These are phyloP conservation scores for Lodderomyces pseudojiufengensis DNA, from an alignment of 1,139 yeast species.

Conservation along the genomic window DNA sequence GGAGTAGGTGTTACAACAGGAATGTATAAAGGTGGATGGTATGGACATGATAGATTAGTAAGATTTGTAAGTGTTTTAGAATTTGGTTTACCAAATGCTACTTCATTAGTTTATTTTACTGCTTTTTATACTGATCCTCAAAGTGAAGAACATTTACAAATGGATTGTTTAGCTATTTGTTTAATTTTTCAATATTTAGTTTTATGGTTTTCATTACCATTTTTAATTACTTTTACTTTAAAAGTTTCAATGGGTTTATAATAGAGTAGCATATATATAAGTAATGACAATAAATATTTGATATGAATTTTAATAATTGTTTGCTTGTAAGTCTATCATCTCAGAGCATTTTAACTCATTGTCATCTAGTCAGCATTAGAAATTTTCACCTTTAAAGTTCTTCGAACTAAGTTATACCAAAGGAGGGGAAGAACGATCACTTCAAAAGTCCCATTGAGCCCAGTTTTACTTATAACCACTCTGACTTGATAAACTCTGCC, in stretches of 20 bases:
- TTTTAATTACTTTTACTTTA: conserved; percentile 56
- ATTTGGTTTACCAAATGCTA: conserved; percentile 83
- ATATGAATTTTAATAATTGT: too few species aligned
- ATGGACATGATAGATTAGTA: conserved; percentile 45
- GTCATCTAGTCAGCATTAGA: too few species aligned
- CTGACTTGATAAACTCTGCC: too few species aligned
- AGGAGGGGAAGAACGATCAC: too few species aligned
- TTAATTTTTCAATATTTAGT: conserved; percentile 66
- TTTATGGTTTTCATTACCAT: conserved; percentile 60
- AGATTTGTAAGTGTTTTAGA: conserved; percentile 71
- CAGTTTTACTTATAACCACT: too few species aligned
- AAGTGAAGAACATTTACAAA: conserved; percentile 60
- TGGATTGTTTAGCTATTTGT: conserved; percentile 78
- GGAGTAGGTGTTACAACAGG: conserved; percentile 48
- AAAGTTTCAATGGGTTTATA: conserved; percentile 29
- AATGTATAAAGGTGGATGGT: conserved; percentile 43
- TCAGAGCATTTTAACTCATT: too few species aligned
- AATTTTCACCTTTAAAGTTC: too few species aligned
- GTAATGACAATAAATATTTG: too few species aligned
- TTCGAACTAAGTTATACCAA: too few species aligned
- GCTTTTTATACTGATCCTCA: conserved; percentile 74
- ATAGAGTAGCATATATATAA: conserved; percentile 1
- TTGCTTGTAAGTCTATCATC: too few species aligned
- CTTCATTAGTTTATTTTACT: conserved; percentile 77
- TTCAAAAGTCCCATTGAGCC: too few species aligned